Percentiles rank a stretch among this genome's conserved stretches.
phyloP scores from a whole-genome alignment of 768 basidiomycete genomes.

The Mrakia gelida region DNA sequence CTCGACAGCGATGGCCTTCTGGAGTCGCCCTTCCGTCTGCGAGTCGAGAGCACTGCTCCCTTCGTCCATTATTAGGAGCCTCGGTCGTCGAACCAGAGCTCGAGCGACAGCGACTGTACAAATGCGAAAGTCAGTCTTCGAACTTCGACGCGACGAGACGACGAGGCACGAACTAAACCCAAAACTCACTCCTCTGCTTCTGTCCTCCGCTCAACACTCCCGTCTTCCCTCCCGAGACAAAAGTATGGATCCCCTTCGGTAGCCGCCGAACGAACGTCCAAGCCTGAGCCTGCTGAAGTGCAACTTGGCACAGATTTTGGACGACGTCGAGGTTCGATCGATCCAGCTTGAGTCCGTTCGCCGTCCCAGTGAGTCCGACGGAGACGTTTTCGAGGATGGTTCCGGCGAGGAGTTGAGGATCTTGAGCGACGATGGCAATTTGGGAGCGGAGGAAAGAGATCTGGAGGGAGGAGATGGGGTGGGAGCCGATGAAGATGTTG shows the following conservation, averaged over 20 bases:
- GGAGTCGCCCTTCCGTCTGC: constrained; percentile 23
- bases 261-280: constrained; percentile 41
- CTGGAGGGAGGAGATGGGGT: constrained; percentile 7
- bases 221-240: constrained; percentile 38
- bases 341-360: constrained; percentile 34
- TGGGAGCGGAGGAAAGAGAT: constrained; percentile 22
- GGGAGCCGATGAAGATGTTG: constrained; percentile 24
- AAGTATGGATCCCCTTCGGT: constrained; percentile 40
- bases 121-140: not conserved
- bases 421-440: constrained; percentile 28
- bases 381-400: constrained; percentile 44
- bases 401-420: constrained; percentile 31
- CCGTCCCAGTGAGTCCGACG: constrained; percentile 41
- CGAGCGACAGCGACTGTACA: constrained; percentile 31
- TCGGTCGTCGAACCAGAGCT: constrained; percentile 32
- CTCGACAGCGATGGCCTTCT: constrained; percentile 26
- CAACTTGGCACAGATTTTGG: constrained; percentile 31
- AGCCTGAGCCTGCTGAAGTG: constrained; percentile 41
- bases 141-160: too few relatives aligned
- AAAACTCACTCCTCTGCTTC: constrained; percentile 30
- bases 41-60: constrained; percentile 33
- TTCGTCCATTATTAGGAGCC: constrained; percentile 32
- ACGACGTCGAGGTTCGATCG: constrained; percentile 36
- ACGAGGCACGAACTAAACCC: not conserved
- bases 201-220: constrained; percentile 44